A percentile compares a stretch with the other conserved stretches of the same genome.
Evolutionary conservation across 2,329 filamentous ascomycete genomes (phyloP).

Genomic region (Akanthomyces lecanii): DNA sequence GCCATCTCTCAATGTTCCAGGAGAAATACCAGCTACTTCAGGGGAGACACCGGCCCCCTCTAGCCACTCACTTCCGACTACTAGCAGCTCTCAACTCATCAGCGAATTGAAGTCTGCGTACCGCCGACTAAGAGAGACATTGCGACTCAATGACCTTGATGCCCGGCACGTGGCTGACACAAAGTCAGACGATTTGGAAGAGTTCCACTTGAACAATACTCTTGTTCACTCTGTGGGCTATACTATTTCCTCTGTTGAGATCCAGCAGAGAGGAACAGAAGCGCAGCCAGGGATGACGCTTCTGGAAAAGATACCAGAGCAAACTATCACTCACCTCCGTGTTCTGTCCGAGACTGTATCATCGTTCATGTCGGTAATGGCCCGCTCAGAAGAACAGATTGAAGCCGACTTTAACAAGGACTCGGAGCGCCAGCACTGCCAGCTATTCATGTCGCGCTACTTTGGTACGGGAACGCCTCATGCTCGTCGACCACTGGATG

Average conservation of each 20-base stretch:
- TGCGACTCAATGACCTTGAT: constrained; percentile 51
- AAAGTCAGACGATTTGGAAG: constrained; percentile 33
- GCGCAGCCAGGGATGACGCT: constrained; percentile 69
- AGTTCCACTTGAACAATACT: constrained; percentile 53
- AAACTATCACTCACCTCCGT: constrained; percentile 79
- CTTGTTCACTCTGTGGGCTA: constrained; percentile 68
- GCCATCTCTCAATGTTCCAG: constrained; percentile 35
- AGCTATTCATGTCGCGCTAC: constrained; percentile 65
- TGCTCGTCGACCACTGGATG: constrained; percentile 39
- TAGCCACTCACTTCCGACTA: background rate
- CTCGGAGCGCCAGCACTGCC: constrained; percentile 67
- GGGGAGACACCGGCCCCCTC: constrained; percentile 25
- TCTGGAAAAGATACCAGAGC: constrained; percentile 77
- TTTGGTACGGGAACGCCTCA: constrained; percentile 39
- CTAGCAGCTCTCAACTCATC: constrained; percentile 32
- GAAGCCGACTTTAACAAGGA: constrained; percentile 63
- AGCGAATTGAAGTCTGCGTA: constrained; percentile 58
- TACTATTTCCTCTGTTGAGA: constrained; percentile 84
- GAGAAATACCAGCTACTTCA: constrained; percentile 40
- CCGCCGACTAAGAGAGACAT: constrained; percentile 54
- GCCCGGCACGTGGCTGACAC: constrained; percentile 33
- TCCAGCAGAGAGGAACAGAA: constrained; percentile 82
- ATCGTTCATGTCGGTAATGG: constrained; percentile 76
- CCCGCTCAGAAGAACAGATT: constrained; percentile 58
- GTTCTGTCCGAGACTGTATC: constrained; percentile 84